A percentile compares a stretch with the other conserved stretches of the same genome.
Conservation (phyloP, 202 grass and related monocot species). For the Setaria viridis region DNA sequence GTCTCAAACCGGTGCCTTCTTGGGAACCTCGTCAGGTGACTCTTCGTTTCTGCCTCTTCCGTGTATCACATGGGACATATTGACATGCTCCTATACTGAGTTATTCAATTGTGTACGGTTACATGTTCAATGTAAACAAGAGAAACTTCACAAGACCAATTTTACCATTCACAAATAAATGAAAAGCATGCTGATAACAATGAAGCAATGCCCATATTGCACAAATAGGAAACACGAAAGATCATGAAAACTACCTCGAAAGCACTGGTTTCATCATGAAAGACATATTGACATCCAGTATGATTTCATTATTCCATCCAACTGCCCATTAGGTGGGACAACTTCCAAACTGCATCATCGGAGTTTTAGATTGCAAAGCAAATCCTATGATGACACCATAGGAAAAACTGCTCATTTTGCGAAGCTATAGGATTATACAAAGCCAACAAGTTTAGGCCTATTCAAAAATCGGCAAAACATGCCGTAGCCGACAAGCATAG, state of each 20-base stretch:
- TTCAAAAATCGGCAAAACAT: slow-evolving; percentile 45
- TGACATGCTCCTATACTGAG: too few species aligned
- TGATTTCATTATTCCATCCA: slow-evolving; percentile 32
- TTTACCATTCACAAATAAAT: too few species aligned
- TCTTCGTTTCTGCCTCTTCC: too few species aligned
- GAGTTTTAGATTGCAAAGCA: background rate
- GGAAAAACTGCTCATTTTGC: slow-evolving; percentile 43
- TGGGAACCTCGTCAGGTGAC: too few species aligned
- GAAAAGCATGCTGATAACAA: too few species aligned
- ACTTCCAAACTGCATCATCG: background rate
- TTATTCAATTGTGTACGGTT: too few species aligned
- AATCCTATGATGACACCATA: slow-evolving; percentile 42
- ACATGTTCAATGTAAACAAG: too few species aligned
- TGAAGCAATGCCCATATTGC: background rate
- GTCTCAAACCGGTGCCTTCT: too few species aligned
- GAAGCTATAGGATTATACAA: slow-evolving; percentile 48
- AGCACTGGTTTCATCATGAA: slow-evolving; percentile 53
- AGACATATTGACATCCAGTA: background rate
- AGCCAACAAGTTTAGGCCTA: slow-evolving; percentile 42
- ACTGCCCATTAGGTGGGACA: background rate
- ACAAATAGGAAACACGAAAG: background rate
- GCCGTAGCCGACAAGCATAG: slow-evolving; percentile 21
- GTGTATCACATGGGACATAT: too few species aligned
- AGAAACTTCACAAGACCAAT: too few species aligned
- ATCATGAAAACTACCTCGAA: slow-evolving; percentile 60